These are phyloP conservation scores for Neopestalotiopsis sp. DNA, from an alignment of 2,329 filamentous ascomycete species.

Conservation along the genomic window DNA sequence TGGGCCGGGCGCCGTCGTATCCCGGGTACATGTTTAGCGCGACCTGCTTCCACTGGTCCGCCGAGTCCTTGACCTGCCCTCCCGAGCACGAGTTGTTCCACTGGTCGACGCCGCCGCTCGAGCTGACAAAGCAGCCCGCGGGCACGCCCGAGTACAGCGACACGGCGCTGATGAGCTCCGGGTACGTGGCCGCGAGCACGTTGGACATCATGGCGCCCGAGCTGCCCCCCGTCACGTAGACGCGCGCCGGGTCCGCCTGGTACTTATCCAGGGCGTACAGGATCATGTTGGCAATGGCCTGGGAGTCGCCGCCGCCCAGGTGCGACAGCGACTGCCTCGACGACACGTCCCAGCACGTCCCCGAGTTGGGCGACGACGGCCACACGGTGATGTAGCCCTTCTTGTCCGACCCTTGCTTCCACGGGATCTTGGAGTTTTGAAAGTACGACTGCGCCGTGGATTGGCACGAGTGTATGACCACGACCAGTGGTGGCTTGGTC, in stretches of 20 bases:
- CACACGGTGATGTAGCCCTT: conserved; percentile 54
- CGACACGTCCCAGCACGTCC: conserved; percentile 62
- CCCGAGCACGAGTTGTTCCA: conserved; percentile 58
- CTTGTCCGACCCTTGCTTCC: conserved; percentile 38
- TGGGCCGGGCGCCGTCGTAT: conserved; percentile 55
- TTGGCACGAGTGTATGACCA: conserved; percentile 46
- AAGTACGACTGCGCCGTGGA: conserved; percentile 42
- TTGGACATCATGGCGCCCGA: conserved; percentile 46
- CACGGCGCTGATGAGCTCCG: conserved; percentile 46
- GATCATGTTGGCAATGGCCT: conserved; percentile 46
- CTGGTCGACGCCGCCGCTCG: conserved; percentile 45
- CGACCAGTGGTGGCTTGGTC: conserved; percentile 39
- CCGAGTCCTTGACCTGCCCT: conserved; percentile 47
- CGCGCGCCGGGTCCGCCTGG: conserved; percentile 33
- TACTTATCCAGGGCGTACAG: conserved; percentile 38
- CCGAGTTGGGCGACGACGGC: conserved; percentile 54
- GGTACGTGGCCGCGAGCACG: conserved; percentile 48
- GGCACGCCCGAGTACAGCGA: conserved; percentile 47
- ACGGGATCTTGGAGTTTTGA: conserved; percentile 42
- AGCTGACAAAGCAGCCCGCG: conserved; percentile 47
- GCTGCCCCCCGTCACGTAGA: conserved; percentile 43
- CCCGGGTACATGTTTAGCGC: conserved; percentile 53
- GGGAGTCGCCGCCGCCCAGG: conserved; percentile 41
- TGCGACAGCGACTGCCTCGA: conserved; percentile 44
- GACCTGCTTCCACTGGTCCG: conserved; percentile 53